Conservation (phyloP, 1,284 basidiomycete genomes). For the Ceratobasidium papillatum region DNA sequence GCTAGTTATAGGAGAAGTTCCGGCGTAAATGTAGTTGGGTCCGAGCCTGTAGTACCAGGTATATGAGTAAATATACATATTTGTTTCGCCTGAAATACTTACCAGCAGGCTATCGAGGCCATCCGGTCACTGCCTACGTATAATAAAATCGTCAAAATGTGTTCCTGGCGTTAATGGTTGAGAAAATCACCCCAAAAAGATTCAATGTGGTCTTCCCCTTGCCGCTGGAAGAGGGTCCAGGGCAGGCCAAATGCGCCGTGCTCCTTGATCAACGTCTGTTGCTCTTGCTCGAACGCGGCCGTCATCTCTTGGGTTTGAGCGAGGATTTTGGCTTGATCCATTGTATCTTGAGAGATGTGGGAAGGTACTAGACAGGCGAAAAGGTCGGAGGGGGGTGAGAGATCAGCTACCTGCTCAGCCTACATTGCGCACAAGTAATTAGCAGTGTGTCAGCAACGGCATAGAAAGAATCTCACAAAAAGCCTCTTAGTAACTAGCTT, state of each 20-base stretch:
- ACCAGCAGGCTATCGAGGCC: conserved; percentile 16
- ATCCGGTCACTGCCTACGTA: conserved; percentile 8
- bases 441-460: not conserved
- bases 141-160: not conserved
- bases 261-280: not conserved
- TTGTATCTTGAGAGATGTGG: conserved; percentile 9
- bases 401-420: not conserved
- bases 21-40: not conserved
- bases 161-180: not conserved
- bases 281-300: not conserved
- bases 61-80: not conserved
- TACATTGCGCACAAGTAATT: not conserved
- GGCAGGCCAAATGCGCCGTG: conserved; percentile 22
- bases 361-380: conserved; percentile 13
- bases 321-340: conserved; percentile 1
- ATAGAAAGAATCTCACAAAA: conserved; percentile 1
- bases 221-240: conserved; percentile 17
- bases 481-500: not conserved
- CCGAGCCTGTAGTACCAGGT: not conserved
- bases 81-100: not conserved
- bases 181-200: conserved; percentile 5
- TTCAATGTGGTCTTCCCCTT: not conserved
- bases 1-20: not conserved
- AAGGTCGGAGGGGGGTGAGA: not conserved
- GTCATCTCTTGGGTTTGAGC: conserved; percentile 9